Base-by-base conservation (phyloP, 2,329 filamentous ascomycete genomes). In the Fusarium phyllophilum region DNA sequence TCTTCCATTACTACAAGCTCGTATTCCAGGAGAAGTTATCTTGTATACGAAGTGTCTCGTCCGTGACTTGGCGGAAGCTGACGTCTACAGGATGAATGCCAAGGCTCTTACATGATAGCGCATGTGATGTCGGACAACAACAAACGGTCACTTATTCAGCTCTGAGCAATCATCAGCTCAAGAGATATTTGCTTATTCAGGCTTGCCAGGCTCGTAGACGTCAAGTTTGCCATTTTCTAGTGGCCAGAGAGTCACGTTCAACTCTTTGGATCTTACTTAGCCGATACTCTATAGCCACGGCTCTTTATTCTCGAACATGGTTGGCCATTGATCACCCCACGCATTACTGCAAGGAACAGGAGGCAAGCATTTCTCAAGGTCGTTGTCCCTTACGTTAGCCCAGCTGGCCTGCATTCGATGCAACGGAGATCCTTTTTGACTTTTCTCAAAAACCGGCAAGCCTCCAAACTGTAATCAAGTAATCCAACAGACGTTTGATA, bases 341-440 rank as follows among this genome's bases (percentile, higher is more conserved):
- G 39, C 42, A 42, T 69, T 57, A 54, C 52, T 72, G 59, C 59
- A 69, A 69, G 68, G 72, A 58, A 57, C 46, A 60, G n/a, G 33
- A 59, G 22, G 29, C 46, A 57, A 58, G 26, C 46, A 39, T 56
- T 58, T 51, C 61, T 45, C 9, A 55, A 44, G 55, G 48, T 72
- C 54, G 52, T 44, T 61, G 59, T 61, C 49, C 71, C 71, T 74
- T 55, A 41, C 70, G 38, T 49, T 73, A 66, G 60, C 57, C 65
- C 56, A 29, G 24, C 24, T 22, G 38, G 44, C 17, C 46, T 38
- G 33, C 39, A 52, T 49, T 34, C 11, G 24, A 58, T 49, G 46
- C 41, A 48, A 39, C 24, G 34, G 42, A 64, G 31, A 51, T 52
- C 31, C 36, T 38, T 54, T 42, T 46, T 45, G 24, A 10, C 45